Evolutionary conservation across 2,329 filamentous ascomycete species (phyloP).

Genomic region (Colletotrichum sp.): DNA sequence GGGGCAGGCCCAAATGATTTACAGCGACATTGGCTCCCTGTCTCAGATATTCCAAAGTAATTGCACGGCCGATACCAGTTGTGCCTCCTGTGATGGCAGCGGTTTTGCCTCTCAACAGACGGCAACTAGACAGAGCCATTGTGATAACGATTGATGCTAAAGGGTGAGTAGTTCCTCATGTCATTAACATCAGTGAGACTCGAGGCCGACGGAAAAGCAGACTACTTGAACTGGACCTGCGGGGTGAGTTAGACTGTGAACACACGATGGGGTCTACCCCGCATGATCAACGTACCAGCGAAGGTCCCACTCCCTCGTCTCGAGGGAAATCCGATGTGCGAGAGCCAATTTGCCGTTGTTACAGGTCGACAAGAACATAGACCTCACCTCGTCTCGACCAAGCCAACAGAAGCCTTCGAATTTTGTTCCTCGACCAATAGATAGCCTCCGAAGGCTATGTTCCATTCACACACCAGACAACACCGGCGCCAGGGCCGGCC

Average conservation of each 20-base stretch:
- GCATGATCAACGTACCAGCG: not conserved
- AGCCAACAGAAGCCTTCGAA: not conserved
- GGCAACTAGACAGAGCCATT: not conserved
- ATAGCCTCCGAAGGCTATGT: not conserved
- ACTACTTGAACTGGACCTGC: not conserved
- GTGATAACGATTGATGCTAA: not conserved
- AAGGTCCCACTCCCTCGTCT: not conserved
- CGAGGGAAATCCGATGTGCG: not conserved
- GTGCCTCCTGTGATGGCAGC: slow-evolving; percentile 71
- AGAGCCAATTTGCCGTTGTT: not conserved
- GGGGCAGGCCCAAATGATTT: slow-evolving; percentile 59
- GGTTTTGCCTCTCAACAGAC: slow-evolving; percentile 60
- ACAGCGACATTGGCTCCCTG: slow-evolving; percentile 69
- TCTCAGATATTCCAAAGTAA: slow-evolving; percentile 67
- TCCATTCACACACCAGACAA: not conserved
- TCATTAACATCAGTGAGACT: not conserved
- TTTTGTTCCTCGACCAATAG: not conserved
- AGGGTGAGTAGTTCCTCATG: not conserved
- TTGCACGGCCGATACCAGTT: slow-evolving; percentile 72
- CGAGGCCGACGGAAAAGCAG: not conserved
- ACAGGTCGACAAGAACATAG: not conserved
- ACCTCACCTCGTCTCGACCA: not conserved
- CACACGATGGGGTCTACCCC: not conserved
- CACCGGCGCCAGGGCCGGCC: not conserved
- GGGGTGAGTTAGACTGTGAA: not conserved